Conservation (phyloP, 129 eudicot species). For the Flaveria linearis region DNA sequence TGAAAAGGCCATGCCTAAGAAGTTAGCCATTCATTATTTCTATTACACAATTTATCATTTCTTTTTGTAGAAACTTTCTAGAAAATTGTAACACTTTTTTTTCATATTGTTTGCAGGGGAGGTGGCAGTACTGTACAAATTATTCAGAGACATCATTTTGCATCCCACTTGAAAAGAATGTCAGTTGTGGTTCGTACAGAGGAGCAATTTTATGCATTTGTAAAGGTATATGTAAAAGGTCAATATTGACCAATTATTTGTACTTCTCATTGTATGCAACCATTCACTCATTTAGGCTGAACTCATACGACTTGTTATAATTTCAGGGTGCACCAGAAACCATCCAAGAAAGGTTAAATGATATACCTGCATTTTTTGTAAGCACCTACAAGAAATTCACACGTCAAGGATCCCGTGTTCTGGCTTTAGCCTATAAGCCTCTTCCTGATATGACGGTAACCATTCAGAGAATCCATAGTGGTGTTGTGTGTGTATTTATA, state of each 20-base stretch:
- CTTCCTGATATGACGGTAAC: slow-evolving; percentile 98
- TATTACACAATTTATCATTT: not conserved
- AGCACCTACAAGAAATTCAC: slow-evolving; percentile 84
- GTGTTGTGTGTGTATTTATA: not conserved
- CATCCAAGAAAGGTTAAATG: slow-evolving; percentile 73
- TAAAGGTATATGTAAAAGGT: slow-evolving; percentile 58
- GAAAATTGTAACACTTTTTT: not conserved
- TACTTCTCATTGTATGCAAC: slow-evolving; percentile 7
- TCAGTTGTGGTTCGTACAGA: slow-evolving; percentile 91
- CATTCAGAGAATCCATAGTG: not conserved
- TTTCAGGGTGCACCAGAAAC: slow-evolving; percentile 99
- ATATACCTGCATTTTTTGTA: slow-evolving; percentile 71
- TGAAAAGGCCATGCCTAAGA: slow-evolving; percentile 97
- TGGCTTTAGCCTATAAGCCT: slow-evolving; percentile 88
- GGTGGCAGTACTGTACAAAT: slow-evolving; percentile 74
- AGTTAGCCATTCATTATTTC: slow-evolving; percentile 46
- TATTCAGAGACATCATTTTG: slow-evolving; percentile 94
- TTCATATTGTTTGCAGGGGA: slow-evolving; percentile 58
- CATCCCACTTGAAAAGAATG: slow-evolving; percentile 96
- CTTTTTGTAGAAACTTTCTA: not conserved
- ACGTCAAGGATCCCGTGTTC: slow-evolving; percentile 97
- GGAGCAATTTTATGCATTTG: slow-evolving; percentile 83
- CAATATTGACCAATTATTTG: not conserved
- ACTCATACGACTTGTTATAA: not conserved
- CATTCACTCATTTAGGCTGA: not conserved